Conservation (phyloP, 192 early-diverging fungal genomes). For the Obelidium mucronatum region DNA sequence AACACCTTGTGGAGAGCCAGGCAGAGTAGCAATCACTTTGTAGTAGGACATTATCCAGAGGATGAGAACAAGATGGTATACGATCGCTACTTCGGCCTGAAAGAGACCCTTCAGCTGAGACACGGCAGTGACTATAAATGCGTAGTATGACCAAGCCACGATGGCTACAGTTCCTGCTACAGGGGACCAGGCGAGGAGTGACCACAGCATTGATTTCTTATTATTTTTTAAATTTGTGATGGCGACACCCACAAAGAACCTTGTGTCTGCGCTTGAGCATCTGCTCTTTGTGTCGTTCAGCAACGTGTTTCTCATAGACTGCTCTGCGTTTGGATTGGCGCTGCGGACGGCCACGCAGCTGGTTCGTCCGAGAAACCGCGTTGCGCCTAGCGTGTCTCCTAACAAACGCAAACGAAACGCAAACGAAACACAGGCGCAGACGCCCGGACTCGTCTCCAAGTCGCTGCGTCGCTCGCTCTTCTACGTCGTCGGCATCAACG, state of each 20-base stretch:
- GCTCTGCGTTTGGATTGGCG: conserved; percentile 29
- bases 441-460: conserved; percentile 17
- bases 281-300: conserved; percentile 39
- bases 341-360: conserved; percentile 37
- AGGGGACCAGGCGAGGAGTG: not conserved
- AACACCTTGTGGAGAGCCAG: conserved; percentile 12
- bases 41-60: conserved; percentile 15
- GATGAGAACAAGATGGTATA: conserved; percentile 6
- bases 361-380: not conserved
- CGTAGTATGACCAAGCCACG: conserved; percentile 32
- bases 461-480: conserved; percentile 30
- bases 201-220: not conserved
- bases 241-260: not conserved
- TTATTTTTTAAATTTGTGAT: not conserved
- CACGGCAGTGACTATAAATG: conserved; percentile 7
- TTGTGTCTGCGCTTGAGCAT: conserved; percentile 34
- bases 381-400: not conserved
- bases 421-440: conserved; percentile 16
- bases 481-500: conserved; percentile 26
- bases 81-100: not conserved
- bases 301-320: conserved; percentile 39
- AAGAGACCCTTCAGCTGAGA: not conserved
- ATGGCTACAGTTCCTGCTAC: conserved; percentile 3
- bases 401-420: not conserved
- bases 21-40: conserved; percentile 17